Evolutionary conservation across 805 yeast genomes (phyloP), one percentile per base, ranked within the genome.

Genomic region (Komagataella ulmi): DNA sequence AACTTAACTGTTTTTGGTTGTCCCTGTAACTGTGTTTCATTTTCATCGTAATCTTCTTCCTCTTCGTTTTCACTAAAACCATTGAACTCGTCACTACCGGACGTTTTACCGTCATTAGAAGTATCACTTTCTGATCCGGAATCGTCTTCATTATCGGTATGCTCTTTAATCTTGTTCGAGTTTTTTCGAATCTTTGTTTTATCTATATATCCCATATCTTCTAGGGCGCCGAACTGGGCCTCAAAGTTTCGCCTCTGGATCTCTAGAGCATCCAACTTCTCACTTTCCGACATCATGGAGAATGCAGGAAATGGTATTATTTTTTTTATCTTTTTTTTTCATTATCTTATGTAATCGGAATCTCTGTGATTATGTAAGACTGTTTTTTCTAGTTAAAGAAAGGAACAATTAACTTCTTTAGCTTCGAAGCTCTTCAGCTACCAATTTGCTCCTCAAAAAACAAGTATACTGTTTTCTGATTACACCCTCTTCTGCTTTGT

Each of bases 171-270:
- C 14, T 30, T 30, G 12, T 30, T 30, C 48, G 17, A 49, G 14
- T 10, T 30, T 30, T 10, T 30, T 30, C n/a, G 40, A 10, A 10
- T 48, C 54, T 45, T 51, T 3, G 50, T 36, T 51, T 56, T 54
- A 43, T 66, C 70, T 30, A 59, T 56, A 44, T 53, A 65, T 4
- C 70, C 70, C 62, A 72, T 51, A 2, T 57, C 61, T 51, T 68
- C 74, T 7, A 73, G 55, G 5, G 68, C 58, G 2, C 76, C 76
- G 56, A 73, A 73, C 57, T 71, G 75, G 23, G 71, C 70, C 56
- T 73, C 77, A 55, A 73, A 73, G 55, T 71, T 68, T 24, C 67
- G 56, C 50, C 77, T 60, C 56, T 73, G 76, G 49, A 69, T 58
- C 55, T 72, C 76, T 57, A 73, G 45, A 21, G n/a, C 50, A 53